Evolutionary conservation across 345 rosid species (phyloP).

Genomic region (Cardamine occulta): DNA sequence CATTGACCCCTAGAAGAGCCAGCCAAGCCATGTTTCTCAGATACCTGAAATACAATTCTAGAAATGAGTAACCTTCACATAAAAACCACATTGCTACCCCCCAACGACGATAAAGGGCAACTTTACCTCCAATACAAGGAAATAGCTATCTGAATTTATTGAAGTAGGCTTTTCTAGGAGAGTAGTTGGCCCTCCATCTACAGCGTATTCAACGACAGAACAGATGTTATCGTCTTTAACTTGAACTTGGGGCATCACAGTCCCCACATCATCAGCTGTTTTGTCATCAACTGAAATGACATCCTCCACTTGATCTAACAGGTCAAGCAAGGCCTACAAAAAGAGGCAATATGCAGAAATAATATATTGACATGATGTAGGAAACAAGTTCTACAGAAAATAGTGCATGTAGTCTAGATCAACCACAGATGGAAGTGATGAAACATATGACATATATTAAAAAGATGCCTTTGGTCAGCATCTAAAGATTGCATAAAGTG

Average conservation of each 20-base stretch:
- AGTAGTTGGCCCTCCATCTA: conserved; percentile 38
- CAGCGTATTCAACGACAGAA: conserved; percentile 30
- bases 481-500: conserved; percentile 13
- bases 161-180: conserved; percentile 35
- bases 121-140: conserved; percentile 90
- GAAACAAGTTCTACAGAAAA: no score
- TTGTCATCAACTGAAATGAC: conserved; percentile 75
- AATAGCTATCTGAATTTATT: conserved; percentile 47
- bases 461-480: conserved; percentile 6
- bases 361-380: no score
- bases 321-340: conserved; percentile 79
- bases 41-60: conserved; percentile 57
- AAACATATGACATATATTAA: neutral
- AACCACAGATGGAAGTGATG: conserved; percentile 17
- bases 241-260: conserved; percentile 47
- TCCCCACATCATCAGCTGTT: conserved; percentile 44
- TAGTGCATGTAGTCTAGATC: conserved; percentile 7
- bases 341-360: conserved; percentile 22
- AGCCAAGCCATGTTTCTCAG: conserved; percentile 59
- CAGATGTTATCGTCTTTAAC: conserved; percentile 39
- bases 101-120: conserved; percentile 18
- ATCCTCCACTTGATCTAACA: conserved; percentile 93
- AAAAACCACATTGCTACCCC: conserved; percentile 15
- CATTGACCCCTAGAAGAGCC: conserved; percentile 48
- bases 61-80: conserved; percentile 26